Conservation (phyloP, 352 stramenopile genomes). For the Globisporangium mamillatum region DNA sequence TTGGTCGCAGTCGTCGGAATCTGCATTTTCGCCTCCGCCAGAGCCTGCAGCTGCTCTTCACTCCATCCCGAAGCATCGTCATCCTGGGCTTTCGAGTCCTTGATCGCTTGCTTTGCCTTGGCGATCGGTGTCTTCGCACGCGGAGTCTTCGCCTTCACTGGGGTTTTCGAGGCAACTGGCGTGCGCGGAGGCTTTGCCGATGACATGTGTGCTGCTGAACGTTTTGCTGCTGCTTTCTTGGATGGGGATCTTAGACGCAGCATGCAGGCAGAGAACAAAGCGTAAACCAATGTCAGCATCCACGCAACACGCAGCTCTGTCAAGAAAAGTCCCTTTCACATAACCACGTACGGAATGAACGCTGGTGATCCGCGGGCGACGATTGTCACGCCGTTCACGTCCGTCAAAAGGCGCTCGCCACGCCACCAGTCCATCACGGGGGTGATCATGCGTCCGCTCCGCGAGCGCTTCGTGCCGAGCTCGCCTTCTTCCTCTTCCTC, state of each 20-base stretch:
- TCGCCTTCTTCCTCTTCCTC: constrained; percentile 8
- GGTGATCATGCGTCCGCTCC: constrained; percentile 24
- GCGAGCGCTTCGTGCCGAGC: constrained; percentile 13
- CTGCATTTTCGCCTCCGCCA: constrained; percentile 52
- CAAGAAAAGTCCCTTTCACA: background rate
- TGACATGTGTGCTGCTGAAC: background rate
- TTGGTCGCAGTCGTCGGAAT: constrained; percentile 62
- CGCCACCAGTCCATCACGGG: constrained; percentile 56
- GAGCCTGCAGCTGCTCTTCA: constrained; percentile 40
- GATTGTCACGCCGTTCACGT: constrained; percentile 21
- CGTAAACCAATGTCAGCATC: background rate
- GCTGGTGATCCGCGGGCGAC: constrained; percentile 25
- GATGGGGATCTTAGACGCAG: background rate
- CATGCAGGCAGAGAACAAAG: background rate
- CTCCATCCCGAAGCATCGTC: constrained; percentile 37
- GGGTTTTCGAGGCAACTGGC: constrained; percentile 5
- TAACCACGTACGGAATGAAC: constrained; percentile 22
- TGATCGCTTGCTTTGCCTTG: constrained; percentile 29
- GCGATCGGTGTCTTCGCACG: constrained; percentile 11
- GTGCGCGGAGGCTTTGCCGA: constrained; percentile 12
- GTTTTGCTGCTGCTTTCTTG: background rate
- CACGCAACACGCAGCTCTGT: background rate
- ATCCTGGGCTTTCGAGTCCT: constrained; percentile 17
- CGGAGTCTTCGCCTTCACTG: constrained; percentile 7
- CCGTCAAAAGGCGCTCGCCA: constrained; percentile 25